Base-by-base conservation (phyloP, 2,329 filamentous ascomycete genomes). In the Clonostachys rhizophaga region DNA sequence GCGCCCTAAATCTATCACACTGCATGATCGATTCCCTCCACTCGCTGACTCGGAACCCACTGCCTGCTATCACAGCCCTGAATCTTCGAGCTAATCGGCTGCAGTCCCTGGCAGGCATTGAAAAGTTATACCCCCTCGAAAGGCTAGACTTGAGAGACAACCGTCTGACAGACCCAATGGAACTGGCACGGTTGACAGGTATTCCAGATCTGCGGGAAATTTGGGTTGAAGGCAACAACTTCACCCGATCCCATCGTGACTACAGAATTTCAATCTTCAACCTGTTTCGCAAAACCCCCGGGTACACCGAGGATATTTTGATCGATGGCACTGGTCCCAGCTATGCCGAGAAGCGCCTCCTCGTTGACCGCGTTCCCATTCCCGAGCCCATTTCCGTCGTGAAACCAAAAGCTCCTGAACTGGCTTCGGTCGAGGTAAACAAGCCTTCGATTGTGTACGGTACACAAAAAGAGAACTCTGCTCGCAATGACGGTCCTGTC, bases 1-100 rank as follows among this genome's bases (percentile, higher is more conserved):
- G 91, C 53, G 91, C 94, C 20, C 72, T 99, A 46, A 97, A 99
- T 59, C 76, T 99, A 24, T 95, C 92, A 5, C 88, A 95, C 59
- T 97, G 92, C 75, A 96, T 97, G 91, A 97, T 99, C 52, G 89
- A 92, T 56, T 94, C 91, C 14, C 75, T 99, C 47, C 88, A 95
- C 58, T 96, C 92, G 3, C 74, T 99, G 40, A 84, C 84, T 3
- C 84, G 87, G 52, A 94, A 87, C 58, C 90, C 94, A 12, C 76
- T 99, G 6, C 92, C 94, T 30, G 92, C 94, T 17, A 96, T 99
- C 52, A 95, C 89, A 2, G 91, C 91, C 2, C 74, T 99, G 48
- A 97, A 97, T 59, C 79, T 99, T 47, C 85, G 92, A 48, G 89
- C 83, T 44, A 99, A 99, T 64, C 84, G 91, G 42, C 78, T 99